Evolutionary conservation across 257 asterid species (phyloP), one percentile per base, ranked within the genome.

Genomic region (Salvia miltiorrhiza): DNA sequence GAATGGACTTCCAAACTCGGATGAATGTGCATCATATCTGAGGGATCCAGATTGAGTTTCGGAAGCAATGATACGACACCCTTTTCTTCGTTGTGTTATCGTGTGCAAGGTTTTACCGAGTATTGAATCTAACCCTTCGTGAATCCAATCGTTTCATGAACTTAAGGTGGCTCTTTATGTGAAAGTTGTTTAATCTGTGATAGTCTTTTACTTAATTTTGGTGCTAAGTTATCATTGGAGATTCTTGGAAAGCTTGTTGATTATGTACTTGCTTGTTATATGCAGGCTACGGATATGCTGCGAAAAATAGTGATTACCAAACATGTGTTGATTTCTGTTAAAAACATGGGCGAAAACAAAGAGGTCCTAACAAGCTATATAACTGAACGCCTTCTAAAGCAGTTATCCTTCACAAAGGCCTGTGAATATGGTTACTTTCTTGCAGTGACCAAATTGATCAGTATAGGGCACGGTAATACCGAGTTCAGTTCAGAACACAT

Each of bases 381-480:
- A 28, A 78, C 73, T 0, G 62, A 66, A 7, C 66, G 74, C 66
- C 85, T 90, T 26, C 61, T 90, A 63, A 53, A 62, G 66, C 82
- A 76, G 35, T 74, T 90, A 16, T 73, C 81, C 21, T 12, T 24
- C 11, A 7, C 20, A 19, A 85, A 66, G 59, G 89, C 86, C 59
- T 65, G 70, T 35, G 81, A 79, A 62, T 57, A 26, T 52, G 97
- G 96, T 44, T 92, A 90, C 85, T 67, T 83, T 14, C 83, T 87
- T 56, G 80, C 88, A 17, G 87, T 92, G 50, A 89, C 96, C 26
- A 77, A 85, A 69, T 47, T 89, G 77, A 72, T 79, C 65, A 77
- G 84, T 61, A 85, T 92, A 78, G 89, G 87, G 49, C 73, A 52
- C 28, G 94, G 79, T 26, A 71, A 78, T 32, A 63, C 54, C 37